phyloP scores from a whole-genome alignment of 306 rosid species.

The Pterocarpus macrocarpus region DNA sequence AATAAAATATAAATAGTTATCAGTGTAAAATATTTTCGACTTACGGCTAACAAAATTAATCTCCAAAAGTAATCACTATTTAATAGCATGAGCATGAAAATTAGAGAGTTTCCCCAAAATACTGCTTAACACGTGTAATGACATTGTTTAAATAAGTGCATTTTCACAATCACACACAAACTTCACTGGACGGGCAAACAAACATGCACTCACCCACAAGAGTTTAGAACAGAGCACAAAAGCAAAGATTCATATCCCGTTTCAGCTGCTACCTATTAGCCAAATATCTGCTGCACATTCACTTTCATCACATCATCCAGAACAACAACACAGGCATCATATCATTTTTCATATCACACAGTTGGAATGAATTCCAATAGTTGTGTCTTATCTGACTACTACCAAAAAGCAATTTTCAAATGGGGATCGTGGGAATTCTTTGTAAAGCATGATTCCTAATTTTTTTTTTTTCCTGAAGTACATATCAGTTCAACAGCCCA shows the following conservation, averaged over 20 bases:
- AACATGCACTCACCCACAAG: background rate
- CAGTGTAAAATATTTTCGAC: no score
- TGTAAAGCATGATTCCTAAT: background rate
- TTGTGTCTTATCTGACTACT: background rate
- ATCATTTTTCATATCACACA: background rate
- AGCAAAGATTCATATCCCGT: background rate
- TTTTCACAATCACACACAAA: no score
- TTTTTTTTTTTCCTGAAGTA: no score
- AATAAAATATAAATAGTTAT: no score
- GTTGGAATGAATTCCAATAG: background rate
- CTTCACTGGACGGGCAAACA: no score
- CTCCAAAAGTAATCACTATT: no score
- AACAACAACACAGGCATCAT: background rate
- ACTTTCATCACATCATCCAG: background rate
- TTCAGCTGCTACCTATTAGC: background rate
- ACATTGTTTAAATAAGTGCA: background rate
- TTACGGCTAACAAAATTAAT: no score
- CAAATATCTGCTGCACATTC: background rate
- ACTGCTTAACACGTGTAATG: background rate
- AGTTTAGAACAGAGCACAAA: background rate
- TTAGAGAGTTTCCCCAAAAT: no score
- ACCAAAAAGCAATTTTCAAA: conserved; percentile 14
- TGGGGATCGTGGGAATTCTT: background rate
- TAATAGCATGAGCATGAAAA: no score
- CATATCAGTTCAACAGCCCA: no score